Percentiles rank a stretch among this genome's conserved stretches.
These are phyloP conservation scores for Filosporella fistucella DNA, from an alignment of 495 filamentous ascomycete species.

Conservation along the genomic window DNA sequence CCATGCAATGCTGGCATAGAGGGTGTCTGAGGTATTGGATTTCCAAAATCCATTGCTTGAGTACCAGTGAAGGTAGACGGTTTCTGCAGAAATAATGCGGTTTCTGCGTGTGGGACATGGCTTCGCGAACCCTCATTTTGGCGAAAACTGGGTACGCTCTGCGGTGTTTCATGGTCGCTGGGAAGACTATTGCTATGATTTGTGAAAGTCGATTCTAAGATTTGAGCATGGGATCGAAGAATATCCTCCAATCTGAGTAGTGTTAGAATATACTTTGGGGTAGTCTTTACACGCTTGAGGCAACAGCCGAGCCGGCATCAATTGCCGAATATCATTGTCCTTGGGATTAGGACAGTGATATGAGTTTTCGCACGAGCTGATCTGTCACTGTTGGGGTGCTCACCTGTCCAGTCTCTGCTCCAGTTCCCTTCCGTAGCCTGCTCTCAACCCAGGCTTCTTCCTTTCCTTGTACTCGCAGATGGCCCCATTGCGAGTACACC, in stretches of 20 bases:
- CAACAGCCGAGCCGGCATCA: too few species aligned
- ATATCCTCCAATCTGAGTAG: slow-evolving; percentile 48
- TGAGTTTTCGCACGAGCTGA: too few species aligned
- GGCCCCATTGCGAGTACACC: slow-evolving; percentile 77
- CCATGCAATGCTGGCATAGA: slow-evolving; percentile 18
- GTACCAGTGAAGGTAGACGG: slow-evolving; percentile 35
- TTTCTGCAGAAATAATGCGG: slow-evolving; percentile 58
- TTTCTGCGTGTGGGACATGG: slow-evolving; percentile 51
- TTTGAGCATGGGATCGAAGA: slow-evolving; percentile 43
- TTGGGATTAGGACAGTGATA: too few species aligned
- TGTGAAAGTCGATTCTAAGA: slow-evolving; percentile 31
- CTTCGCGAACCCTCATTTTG: slow-evolving; percentile 34
- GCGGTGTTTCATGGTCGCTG: slow-evolving; percentile 38
- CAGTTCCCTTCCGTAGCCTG: slow-evolving; percentile 83
- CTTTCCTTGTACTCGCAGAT: slow-evolving; percentile 79
- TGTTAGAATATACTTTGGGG: too few species aligned
- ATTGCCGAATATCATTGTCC: too few species aligned
- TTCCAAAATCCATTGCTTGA: slow-evolving; percentile 20
- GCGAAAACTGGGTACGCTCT: slow-evolving; percentile 28
- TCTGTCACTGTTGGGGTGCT: too few species aligned
- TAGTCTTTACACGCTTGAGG: too few species aligned
- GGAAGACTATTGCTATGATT: slow-evolving; percentile 35
- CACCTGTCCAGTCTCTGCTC: slow-evolving; percentile 74
- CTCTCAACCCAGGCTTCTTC: slow-evolving; percentile 69
- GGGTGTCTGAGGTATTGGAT: slow-evolving; percentile 21